phyloP scores from a whole-genome alignment of 495 filamentous ascomycete species.

The Lentithecium fluviatile region DNA sequence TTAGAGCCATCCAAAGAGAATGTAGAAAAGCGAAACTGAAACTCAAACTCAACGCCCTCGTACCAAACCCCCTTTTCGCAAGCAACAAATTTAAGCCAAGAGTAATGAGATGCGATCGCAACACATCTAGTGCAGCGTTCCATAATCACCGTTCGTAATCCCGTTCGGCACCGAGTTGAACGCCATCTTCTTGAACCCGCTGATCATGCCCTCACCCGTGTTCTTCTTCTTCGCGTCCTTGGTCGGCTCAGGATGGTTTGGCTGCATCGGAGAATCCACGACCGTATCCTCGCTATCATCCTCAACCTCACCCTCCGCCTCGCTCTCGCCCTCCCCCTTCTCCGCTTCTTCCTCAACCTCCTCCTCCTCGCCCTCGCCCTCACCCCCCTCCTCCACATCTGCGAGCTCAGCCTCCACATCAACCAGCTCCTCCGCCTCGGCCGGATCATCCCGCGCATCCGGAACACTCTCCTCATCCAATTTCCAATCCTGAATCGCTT shows the following conservation, averaged over 20 bases:
- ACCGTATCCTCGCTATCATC: constrained; percentile 31
- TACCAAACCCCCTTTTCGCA: too few relatives aligned
- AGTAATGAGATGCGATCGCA: not conserved
- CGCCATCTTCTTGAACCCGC: constrained; percentile 11
- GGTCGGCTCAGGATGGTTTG: not conserved
- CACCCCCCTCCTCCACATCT: constrained; percentile 37
- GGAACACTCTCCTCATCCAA: constrained; percentile 46
- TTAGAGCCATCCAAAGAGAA: too few relatives aligned
- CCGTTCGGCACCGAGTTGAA: constrained; percentile 27
- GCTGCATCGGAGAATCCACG: constrained; percentile 6
- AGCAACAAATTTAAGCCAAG: constrained; percentile 14
- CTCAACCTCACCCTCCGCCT: constrained; percentile 5
- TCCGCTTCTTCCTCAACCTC: constrained; percentile 36
- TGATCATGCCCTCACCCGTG: constrained; percentile 6
- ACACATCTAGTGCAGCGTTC: constrained; percentile 13
- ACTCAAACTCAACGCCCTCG: too few relatives aligned
- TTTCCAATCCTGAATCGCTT: constrained; percentile 50
- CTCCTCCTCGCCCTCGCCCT: constrained; percentile 36
- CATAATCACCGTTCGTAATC: constrained; percentile 28
- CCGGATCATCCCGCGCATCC: constrained; percentile 47
- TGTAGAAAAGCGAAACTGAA: too few relatives aligned
- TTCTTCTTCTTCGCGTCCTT: constrained; percentile 11
- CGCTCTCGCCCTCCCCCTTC: constrained; percentile 31
- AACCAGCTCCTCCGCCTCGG: constrained; percentile 35
- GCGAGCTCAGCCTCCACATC: constrained; percentile 39